A percentile compares a stretch with the other conserved stretches of the same genome.
Conservation (phyloP, 2,329 filamentous ascomycete genomes). For the Colletotrichum higginsianum region DNA sequence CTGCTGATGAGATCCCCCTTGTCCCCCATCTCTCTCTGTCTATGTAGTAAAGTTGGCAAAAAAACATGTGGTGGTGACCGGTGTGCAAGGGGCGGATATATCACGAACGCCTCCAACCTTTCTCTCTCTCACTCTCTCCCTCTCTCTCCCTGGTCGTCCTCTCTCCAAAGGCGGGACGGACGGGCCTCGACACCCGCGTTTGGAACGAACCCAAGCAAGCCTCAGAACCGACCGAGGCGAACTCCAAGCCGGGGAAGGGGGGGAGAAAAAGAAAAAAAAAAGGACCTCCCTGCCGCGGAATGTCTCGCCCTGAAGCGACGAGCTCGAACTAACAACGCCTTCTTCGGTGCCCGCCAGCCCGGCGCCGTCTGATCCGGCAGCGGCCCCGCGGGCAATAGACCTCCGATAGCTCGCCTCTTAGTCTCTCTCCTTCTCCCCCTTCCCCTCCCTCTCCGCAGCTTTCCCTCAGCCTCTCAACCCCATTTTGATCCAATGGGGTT, state of each 20-base stretch:
- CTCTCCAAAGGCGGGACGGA: not conserved
- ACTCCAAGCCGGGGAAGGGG: not conserved
- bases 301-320: slow-evolving; percentile 21
- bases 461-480: not conserved
- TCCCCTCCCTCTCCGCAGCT: not conserved
- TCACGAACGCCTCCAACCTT: not conserved
- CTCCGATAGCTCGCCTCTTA: slow-evolving; percentile 5
- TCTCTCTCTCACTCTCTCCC: not conserved
- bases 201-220: too few species aligned
- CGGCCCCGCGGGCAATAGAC: not conserved
- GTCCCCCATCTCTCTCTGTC: too few species aligned
- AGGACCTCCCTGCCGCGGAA: not conserved
- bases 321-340: not conserved
- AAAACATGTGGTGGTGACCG: slow-evolving; percentile 22
- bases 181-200: not conserved
- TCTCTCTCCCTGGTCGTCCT: not conserved
- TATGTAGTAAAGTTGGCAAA: not conserved
- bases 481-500: not conserved
- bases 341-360: not conserved
- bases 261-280: too few species aligned
- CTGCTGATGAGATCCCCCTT: not conserved
- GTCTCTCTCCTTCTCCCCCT: not conserved
- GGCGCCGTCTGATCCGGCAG: slow-evolving; percentile 11
- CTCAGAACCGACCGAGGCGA: too few species aligned
- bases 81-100: slow-evolving; percentile 37